Evolutionary conservation across 148 eudicot species (phyloP), one percentile per base, ranked within the genome.

Genomic region (Agrostemma githago): DNA sequence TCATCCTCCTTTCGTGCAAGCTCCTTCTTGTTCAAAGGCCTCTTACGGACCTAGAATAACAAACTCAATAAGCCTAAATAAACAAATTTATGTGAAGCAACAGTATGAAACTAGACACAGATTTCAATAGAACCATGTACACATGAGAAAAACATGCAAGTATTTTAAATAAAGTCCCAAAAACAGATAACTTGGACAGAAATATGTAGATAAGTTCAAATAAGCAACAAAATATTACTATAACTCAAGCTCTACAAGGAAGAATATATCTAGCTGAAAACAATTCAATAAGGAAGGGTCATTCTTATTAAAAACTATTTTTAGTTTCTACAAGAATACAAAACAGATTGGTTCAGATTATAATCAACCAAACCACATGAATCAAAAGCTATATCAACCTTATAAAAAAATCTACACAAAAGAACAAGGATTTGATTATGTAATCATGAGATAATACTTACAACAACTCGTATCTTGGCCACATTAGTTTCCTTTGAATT

Each of bases 401-500:
- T 26, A 26, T 26, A 26, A 26, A 26, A 26, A 26, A 26, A 26
- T 26, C 34, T 26, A 26, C 34, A 26, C 34, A 51, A 51, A 51
- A 11, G 56, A 10, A 51, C 5, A 38, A 41, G 46, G 44, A 66
- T 20, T 44, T 16, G 6, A 19, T 66, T 39, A 8, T 57, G 61
- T 63, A 5, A 8, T 71, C 71, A 74, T 48, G 2, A 21, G 37
- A 51, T n/a, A 62, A 43, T 40, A 79, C 87, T 82, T 89, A 95
- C 99, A 89, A 95, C 97, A 57, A 95, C 99, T 92, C 90, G 92
- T 77, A 95, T 87, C 82, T 95, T 95, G 72, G 99, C 97, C 82
- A 95, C 97, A 77, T 89, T 95, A 73, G 75, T 90, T 77, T 95
- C 99, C 85, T 88, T 95, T 26, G 92, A 70, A 79, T 44, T 81